Evolutionary conservation across 2,329 filamentous ascomycete genomes (phyloP), one percentile per base, ranked within the genome.

Genomic region (Hymenotorrendiella dingleyae): DNA sequence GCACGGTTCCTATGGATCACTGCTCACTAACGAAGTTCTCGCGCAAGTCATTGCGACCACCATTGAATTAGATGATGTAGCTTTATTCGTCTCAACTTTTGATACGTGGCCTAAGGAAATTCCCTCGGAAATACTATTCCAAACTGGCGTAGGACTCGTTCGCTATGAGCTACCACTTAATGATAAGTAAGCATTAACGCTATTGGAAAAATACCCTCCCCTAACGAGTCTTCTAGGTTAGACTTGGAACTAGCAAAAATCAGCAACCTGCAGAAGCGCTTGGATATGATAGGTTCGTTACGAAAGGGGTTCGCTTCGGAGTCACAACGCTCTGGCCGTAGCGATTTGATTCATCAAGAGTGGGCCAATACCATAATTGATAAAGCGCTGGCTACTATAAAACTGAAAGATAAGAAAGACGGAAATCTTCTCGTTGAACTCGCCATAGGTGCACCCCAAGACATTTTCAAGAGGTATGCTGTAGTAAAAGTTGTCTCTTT

Each of bases 391-490:
- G 16, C 6, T 33, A 27, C 27, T n/a, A 42, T n/a, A 5, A 22
- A 7, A 29, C 37, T 10, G 39, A 26, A 21, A 43, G 36, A 19
- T 24, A 36, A n/a, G 7, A 16, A 36, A 17, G 49, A 52, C 36
- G 47, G 44, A 6, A 16, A 23, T 12, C 9, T 27, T 14, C 30
- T 52, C 3, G 20, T 41, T 23, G 35, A 28, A n/a, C 23, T 47
- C 10, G 36, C 37, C 6, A 35, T n/a, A 38, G 30, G 21, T n/a
- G n/a, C 12, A 43, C 9, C 17, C 2, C 34, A 42, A 21, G 41
- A 45, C 5, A 45, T 49, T 20, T 43, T 51, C 36, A 36, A 45
- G 4, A 49, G 37, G 49, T 51, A 43, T 20, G 41, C 22, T 16
- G 11, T 10, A 4, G 11, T 5, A 4, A 30, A 30, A 12, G 9